Percentiles rank a stretch among this genome's conserved stretches.
These are phyloP conservation scores for Hymenoscyphus occultus DNA, from an alignment of 2,329 filamentous ascomycete genomes.

Conservation along the genomic window DNA sequence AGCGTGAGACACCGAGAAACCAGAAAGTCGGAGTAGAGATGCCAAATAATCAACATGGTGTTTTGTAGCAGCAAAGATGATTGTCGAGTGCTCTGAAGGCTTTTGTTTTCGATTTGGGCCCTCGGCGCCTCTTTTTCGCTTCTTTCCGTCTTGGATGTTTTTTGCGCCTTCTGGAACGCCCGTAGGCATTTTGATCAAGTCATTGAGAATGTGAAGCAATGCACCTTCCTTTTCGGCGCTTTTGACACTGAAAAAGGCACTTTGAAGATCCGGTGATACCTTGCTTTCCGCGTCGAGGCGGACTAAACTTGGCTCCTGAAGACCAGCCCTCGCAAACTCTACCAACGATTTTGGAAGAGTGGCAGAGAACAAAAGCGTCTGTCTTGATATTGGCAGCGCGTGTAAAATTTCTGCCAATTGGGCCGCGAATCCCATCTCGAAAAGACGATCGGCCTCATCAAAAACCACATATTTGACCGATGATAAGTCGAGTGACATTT, in stretches of 20 bases:
- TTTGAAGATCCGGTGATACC: slow-evolving; percentile 92
- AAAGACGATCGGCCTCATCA: slow-evolving; percentile 93
- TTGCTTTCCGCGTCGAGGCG: slow-evolving; percentile 93
- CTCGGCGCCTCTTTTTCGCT: slow-evolving; percentile 65
- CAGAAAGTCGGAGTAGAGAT: slow-evolving; percentile 71
- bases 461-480: slow-evolving; percentile 95
- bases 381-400: slow-evolving; percentile 76
- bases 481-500: slow-evolving; percentile 89
- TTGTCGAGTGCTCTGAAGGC: slow-evolving; percentile 87
- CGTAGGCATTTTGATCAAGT: slow-evolving; percentile 87
- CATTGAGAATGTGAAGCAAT: slow-evolving; percentile 80
- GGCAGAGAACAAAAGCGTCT: slow-evolving; percentile 92
- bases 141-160: slow-evolving; percentile 50
- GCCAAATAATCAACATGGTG: slow-evolving; percentile 95
- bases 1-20: slow-evolving; percentile 88
- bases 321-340: slow-evolving; percentile 88
- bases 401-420: slow-evolving; percentile 92
- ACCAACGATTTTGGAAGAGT: slow-evolving; percentile 92
- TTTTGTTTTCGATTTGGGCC: slow-evolving; percentile 58
- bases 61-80: slow-evolving; percentile 91
- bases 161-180: slow-evolving; percentile 54
- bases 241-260: slow-evolving; percentile 91
- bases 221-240: slow-evolving; percentile 91
- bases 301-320: slow-evolving; percentile 88
- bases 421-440: slow-evolving; percentile 97